Percentiles rank a stretch among this genome's conserved stretches.
Conservation (phyloP, 1,139 yeast species). For the Saccharomycopsis crataegensis region DNA sequence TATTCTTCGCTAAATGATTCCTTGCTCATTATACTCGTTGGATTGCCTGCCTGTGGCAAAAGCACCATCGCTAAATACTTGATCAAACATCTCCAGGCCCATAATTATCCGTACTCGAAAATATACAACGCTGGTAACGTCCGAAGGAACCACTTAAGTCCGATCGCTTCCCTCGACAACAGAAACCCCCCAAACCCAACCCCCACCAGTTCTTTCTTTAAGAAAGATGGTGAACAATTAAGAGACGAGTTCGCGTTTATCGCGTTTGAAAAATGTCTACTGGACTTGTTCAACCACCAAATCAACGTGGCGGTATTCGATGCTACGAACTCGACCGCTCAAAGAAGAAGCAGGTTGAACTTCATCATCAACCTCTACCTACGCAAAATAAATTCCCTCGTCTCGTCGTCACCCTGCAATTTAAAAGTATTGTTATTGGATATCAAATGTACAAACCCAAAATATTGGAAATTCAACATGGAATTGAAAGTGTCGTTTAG, state of each 20-base stretch:
- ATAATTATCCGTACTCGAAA: constrained; percentile 1
- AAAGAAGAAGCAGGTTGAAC: constrained; percentile 35
- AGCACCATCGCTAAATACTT: constrained; percentile 13
- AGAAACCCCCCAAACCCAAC: no score
- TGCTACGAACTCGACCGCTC: constrained; percentile 60
- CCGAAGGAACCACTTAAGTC: constrained; percentile 4
- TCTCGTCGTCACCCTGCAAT: constrained; percentile 21
- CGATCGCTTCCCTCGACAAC: constrained; percentile 2
- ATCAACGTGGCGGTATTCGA: constrained; percentile 60
- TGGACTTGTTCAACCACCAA: constrained; percentile 35
- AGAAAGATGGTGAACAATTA: constrained; percentile 28
- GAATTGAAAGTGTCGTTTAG: constrained; percentile 49
- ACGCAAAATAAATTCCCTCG: constrained; percentile 25
- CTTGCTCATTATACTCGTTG: constrained; percentile 8
- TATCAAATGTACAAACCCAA: constrained; percentile 37
- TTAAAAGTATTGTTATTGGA: constrained; percentile 30
- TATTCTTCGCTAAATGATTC: background rate
- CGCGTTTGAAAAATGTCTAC: constrained; percentile 44
- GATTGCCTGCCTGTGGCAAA: constrained; percentile 16
- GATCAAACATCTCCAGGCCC: constrained; percentile 2
- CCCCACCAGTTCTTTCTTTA: constrained; percentile 29
- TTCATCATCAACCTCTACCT: background rate
- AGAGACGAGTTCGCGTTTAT: constrained; percentile 41
- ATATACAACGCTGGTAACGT: constrained; percentile 16
- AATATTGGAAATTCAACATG: constrained; percentile 46